These are phyloP conservation scores for Fraxinus anomala DNA, from an alignment of 257 asterid genomes.

Conservation along the genomic window DNA sequence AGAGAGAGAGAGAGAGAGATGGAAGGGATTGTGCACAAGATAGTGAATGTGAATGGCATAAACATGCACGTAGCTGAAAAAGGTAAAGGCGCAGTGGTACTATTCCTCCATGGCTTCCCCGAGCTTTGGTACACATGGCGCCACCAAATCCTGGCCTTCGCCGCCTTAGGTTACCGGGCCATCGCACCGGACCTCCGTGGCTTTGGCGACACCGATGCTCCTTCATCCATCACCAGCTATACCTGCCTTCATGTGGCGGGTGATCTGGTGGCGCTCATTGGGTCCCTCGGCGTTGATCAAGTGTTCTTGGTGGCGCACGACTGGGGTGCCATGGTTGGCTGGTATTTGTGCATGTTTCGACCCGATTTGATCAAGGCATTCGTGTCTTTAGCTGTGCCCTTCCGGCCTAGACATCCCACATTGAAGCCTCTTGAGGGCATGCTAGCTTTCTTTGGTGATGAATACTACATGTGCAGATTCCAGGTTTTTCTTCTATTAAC, in stretches of 20 bases:
- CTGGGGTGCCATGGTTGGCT: constrained; percentile 91
- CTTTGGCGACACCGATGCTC: constrained; percentile 71
- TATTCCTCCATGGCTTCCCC: constrained; percentile 94
- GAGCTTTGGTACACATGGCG: constrained; percentile 98
- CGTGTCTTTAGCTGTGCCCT: constrained; percentile 70
- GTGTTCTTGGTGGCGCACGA: constrained; percentile 86
- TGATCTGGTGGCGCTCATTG: constrained; percentile 69
- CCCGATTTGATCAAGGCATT: constrained; percentile 78
- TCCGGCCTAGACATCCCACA: constrained; percentile 69
- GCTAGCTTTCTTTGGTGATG: constrained; percentile 72
- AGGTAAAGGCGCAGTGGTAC: constrained; percentile 61
- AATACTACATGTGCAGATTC: constrained; percentile 91
- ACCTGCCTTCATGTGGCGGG: constrained; percentile 69
- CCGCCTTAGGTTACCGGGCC: constrained; percentile 72
- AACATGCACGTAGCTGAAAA: constrained; percentile 86
- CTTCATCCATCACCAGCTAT: constrained; percentile 43
- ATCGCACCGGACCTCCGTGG: constrained; percentile 96
- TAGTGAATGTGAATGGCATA: constrained; percentile 62
- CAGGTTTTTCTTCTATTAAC: constrained; percentile 49
- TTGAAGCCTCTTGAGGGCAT: constrained; percentile 57
- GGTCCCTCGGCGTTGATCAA: constrained; percentile 41
- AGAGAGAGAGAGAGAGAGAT: constrained; percentile 21
- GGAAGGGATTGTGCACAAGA: constrained; percentile 63
- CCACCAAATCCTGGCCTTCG: constrained; percentile 63
- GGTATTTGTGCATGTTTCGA: constrained; percentile 73